Evolutionary conservation across 164 flowering plant genomes (phyloP).

Genomic region (Vitis rupestris): DNA sequence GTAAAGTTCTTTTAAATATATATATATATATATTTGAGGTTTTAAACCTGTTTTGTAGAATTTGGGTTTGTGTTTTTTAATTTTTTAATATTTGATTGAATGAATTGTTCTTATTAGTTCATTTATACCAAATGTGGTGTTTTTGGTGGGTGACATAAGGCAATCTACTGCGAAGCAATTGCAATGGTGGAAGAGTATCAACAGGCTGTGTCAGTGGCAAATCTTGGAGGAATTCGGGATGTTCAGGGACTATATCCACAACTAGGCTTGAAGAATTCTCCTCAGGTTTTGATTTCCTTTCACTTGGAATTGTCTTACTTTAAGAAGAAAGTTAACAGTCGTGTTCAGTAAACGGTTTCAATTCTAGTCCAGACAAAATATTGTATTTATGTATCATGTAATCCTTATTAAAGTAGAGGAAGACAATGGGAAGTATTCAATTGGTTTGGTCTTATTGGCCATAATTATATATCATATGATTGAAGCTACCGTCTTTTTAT

Average conservation of each 20-base stretch:
- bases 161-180: slow-evolving; percentile 73
- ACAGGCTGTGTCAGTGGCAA: slow-evolving; percentile 65
- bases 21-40: neutral
- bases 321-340: neutral
- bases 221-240: slow-evolving; percentile 68
- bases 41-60: neutral
- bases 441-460: too few species aligned
- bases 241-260: slow-evolving; percentile 58
- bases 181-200: slow-evolving; percentile 94
- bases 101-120: too few species aligned
- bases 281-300: slow-evolving; percentile 52
- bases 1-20: slow-evolving; percentile 24
- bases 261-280: slow-evolving; percentile 66
- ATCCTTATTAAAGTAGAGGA: too few species aligned
- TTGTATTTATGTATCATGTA: too few species aligned
- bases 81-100: neutral
- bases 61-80: neutral
- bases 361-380: too few species aligned
- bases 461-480: too few species aligned
- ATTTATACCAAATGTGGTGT: too few species aligned
- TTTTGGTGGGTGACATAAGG: slow-evolving; percentile 35
- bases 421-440: too few species aligned
- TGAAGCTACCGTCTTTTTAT: too few species aligned
- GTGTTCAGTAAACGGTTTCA: too few species aligned
- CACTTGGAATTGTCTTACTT: neutral